These are phyloP conservation scores for Macroventuria anomochaeta DNA, from an alignment of 2,329 filamentous ascomycete species.

Conservation along the genomic window DNA sequence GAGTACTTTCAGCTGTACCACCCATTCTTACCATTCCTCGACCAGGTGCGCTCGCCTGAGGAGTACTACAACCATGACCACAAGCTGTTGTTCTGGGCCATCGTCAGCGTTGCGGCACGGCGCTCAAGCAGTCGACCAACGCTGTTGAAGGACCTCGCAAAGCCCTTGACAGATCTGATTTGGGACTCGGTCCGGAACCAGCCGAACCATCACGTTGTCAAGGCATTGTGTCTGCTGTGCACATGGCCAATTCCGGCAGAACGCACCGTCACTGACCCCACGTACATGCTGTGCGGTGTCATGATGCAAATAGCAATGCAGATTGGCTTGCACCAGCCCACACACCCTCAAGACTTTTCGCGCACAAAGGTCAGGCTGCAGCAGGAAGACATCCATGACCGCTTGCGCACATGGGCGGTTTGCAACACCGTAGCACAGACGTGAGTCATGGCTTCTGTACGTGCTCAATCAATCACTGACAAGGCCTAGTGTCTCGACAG, in stretches of 20 bases:
- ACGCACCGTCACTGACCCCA: slow-evolving; percentile 79
- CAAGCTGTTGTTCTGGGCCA: slow-evolving; percentile 84
- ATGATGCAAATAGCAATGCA: slow-evolving; percentile 90
- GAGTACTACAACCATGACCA: slow-evolving; percentile 78
- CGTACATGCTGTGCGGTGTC: slow-evolving; percentile 79
- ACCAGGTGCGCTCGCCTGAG: slow-evolving; percentile 68
- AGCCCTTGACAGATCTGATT: slow-evolving; percentile 70
- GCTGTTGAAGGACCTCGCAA: slow-evolving; percentile 71
- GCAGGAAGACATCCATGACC: slow-evolving; percentile 78
- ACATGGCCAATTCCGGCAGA: slow-evolving; percentile 85
- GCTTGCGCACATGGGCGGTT: slow-evolving; percentile 81
- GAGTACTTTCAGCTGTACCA: slow-evolving; percentile 80
- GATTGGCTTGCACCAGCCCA: slow-evolving; percentile 80
- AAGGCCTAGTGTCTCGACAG: slow-evolving; percentile 71
- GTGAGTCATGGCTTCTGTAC: slow-evolving; percentile 45
- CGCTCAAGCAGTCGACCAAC: slow-evolving; percentile 69
- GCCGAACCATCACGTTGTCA: slow-evolving; percentile 80
- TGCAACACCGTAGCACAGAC: slow-evolving; percentile 84
- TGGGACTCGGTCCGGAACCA: slow-evolving; percentile 82
- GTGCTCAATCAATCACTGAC: slow-evolving; percentile 16
- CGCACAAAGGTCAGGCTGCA: slow-evolving; percentile 76
- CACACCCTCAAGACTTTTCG: slow-evolving; percentile 83
- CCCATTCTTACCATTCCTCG: slow-evolving; percentile 78
- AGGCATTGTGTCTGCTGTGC: slow-evolving; percentile 79
- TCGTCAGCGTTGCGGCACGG: slow-evolving; percentile 76